Evolutionary conservation across 2,329 filamentous ascomycete species (phyloP), one percentile per base, ranked within the genome.

Genomic region (Sporothrix brasiliensis): DNA sequence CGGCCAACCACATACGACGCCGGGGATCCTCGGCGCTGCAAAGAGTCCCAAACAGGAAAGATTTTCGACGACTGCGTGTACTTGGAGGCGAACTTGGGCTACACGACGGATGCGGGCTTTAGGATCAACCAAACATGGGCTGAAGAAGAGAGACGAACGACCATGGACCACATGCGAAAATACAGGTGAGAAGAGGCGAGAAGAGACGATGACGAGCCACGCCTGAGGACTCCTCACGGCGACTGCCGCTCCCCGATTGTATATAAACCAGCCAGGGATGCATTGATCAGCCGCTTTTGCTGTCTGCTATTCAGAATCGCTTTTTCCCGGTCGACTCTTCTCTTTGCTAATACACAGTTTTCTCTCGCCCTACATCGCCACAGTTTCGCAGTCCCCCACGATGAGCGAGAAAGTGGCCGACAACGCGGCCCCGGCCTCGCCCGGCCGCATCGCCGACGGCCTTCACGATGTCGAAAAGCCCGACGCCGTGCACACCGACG

Each of bases 401-500:
- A 61, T 61, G 56, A 39, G 24, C 34, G 56, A 44, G n/a, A 61
- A 61, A 44, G 56, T 24, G 3, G n/a, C 34, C 9, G 34, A n/a
- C 34, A 61, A 34, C 34, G 19, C 34, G 10, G n/a, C n/a, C 34
- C 0, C 56, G 10, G n/a, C 34, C 7, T n/a, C 34, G 10, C 1
- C n/a, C 56, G 3, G 39, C 6, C 30, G 39, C 30, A 5, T 13
- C 56, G 39, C 6, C 53, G 13, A 58, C 54, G 54, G 39, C 14
- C 13, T 10, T 30, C 30, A 61, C 56, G 56, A 61, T 39, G 4
- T 44, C 9, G 56, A 65, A 50, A 63, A 66, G 49, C 77, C 82
- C 81, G 39, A 81, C 78, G 13, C 87, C 84, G 79, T 87, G 85
- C 85, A 87, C 72, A 85, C 84, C 2, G 34, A 34, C 58, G 78